These are phyloP conservation scores for Pleoardoris graminearum DNA, from an alignment of 2,329 filamentous ascomycete genomes.

Conservation along the genomic window DNA sequence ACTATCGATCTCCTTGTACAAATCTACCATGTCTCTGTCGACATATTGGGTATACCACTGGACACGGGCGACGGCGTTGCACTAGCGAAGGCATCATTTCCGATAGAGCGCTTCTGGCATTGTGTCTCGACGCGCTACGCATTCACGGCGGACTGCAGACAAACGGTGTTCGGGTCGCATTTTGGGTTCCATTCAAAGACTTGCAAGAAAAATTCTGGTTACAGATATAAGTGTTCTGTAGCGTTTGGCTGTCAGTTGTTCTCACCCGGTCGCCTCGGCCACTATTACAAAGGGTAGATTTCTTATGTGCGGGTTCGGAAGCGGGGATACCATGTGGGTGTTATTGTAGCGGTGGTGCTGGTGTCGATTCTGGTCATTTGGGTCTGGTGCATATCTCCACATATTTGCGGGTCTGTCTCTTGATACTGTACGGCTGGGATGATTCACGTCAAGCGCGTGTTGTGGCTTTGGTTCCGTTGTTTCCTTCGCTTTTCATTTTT, in stretches of 20 bases:
- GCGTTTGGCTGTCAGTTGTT: constrained; percentile 35
- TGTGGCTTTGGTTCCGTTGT: constrained; percentile 25
- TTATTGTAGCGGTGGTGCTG: constrained; percentile 44
- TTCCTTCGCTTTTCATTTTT: constrained; percentile 1
- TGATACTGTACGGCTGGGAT: constrained; percentile 47
- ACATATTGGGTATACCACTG: constrained; percentile 48
- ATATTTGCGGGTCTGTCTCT: constrained; percentile 32
- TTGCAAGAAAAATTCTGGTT: constrained; percentile 39
- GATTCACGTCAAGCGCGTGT: constrained; percentile 41
- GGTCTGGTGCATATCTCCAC: constrained; percentile 39
- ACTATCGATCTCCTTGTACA: constrained; percentile 49
- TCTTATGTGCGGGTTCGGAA: constrained; percentile 45
- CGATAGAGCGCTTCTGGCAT: constrained; percentile 45
- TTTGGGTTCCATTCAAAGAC: constrained; percentile 37
- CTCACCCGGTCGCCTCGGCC: constrained; percentile 32
- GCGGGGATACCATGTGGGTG: constrained; percentile 44
- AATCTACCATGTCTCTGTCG: constrained; percentile 48
- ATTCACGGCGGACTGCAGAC: constrained; percentile 47
- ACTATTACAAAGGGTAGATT: constrained; percentile 45
- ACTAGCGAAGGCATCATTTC: constrained; percentile 38
- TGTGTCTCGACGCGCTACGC: constrained; percentile 44
- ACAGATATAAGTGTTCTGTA: constrained; percentile 43
- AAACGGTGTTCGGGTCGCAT: constrained; percentile 45
- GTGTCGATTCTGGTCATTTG: constrained; percentile 24
- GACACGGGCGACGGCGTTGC: constrained; percentile 48